A percentile compares a stretch with the other conserved stretches of the same genome.
These are phyloP conservation scores for Ogataea henricii DNA, from an alignment of 805 yeast species.

Conservation along the genomic window DNA sequence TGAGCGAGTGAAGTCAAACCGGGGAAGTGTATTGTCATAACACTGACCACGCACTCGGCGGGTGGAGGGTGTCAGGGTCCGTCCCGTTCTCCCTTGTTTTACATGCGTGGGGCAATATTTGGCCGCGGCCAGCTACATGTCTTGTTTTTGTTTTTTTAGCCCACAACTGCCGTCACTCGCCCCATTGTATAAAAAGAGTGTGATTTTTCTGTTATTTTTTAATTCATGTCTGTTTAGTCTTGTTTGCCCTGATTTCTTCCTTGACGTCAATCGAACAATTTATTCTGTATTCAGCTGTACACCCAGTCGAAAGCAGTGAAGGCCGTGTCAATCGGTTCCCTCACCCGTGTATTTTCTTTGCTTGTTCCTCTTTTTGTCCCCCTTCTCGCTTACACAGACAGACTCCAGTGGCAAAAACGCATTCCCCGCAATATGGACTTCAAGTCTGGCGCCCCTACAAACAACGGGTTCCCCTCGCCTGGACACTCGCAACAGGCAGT, in stretches of 20 bases:
- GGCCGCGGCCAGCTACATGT: not conserved
- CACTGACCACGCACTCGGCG: constrained; percentile 1
- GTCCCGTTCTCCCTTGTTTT: not conserved
- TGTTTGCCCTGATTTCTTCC: not conserved
- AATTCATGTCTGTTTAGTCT: not conserved
- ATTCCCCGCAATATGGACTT: not conserved
- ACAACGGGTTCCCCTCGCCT: not conserved
- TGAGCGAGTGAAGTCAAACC: not conserved
- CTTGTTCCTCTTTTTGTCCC: not conserved
- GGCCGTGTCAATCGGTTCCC: not conserved
- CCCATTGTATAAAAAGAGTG: not conserved
- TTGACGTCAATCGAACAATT: no score
- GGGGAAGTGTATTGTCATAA: constrained; percentile 3
- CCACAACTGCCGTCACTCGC: not conserved
- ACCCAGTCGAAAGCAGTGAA: not conserved
- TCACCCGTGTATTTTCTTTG: not conserved
- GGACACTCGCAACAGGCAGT: not conserved
- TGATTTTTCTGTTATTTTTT: not conserved
- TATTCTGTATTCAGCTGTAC: no score
- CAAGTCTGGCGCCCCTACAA: not conserved
- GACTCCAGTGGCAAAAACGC: not conserved
- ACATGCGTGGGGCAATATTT: not conserved
- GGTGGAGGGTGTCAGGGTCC: constrained; percentile 2
- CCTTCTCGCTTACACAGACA: not conserved
- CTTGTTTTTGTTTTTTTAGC: not conserved